Evolutionary conservation across 1,284 basidiomycete genomes (phyloP).

Genomic region (Microbotryum saponariae): DNA sequence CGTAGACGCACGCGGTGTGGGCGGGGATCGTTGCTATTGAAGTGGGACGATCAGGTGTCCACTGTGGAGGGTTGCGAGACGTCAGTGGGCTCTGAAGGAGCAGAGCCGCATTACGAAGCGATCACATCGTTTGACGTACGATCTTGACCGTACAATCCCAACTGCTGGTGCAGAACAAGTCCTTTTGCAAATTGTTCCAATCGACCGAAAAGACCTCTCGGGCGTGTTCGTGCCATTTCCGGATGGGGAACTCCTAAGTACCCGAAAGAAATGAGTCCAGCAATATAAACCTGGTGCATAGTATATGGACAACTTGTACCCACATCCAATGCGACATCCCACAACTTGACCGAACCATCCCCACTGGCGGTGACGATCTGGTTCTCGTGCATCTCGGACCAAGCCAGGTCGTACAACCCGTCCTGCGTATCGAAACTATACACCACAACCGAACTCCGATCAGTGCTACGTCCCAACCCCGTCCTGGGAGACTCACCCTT

Average conservation of each 20-base stretch:
- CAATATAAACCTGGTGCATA: background rate
- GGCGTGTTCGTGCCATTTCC: conserved; percentile 86
- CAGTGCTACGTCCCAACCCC: background rate
- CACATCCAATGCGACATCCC: conserved; percentile 84
- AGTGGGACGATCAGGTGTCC: conserved; percentile 70
- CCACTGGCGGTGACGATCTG: conserved; percentile 83
- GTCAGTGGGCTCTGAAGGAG: no score
- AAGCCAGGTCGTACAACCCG: conserved; percentile 82
- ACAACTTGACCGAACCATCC: conserved; percentile 82
- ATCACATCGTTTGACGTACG: conserved; percentile 46
- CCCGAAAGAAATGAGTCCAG: background rate
- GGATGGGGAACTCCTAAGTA: conserved; percentile 72
- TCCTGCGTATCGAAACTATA: conserved; percentile 86
- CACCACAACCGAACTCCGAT: background rate
- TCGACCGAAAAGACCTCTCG: conserved; percentile 91
- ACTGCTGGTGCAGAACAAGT: conserved; percentile 74
- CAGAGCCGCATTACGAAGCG: no score
- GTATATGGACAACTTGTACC: conserved; percentile 35
- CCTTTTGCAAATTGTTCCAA: conserved; percentile 93
- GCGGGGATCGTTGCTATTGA: conserved; percentile 75
- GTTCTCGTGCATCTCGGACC: conserved; percentile 91
- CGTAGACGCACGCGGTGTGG: conserved; percentile 76
- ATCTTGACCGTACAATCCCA: conserved; percentile 91
- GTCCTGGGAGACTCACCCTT: conserved; percentile 16
- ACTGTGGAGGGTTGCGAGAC: conserved; percentile 48